Conservation (phyloP, 352 stramenopile species). For the Thraustochytrium sp. region DNA sequence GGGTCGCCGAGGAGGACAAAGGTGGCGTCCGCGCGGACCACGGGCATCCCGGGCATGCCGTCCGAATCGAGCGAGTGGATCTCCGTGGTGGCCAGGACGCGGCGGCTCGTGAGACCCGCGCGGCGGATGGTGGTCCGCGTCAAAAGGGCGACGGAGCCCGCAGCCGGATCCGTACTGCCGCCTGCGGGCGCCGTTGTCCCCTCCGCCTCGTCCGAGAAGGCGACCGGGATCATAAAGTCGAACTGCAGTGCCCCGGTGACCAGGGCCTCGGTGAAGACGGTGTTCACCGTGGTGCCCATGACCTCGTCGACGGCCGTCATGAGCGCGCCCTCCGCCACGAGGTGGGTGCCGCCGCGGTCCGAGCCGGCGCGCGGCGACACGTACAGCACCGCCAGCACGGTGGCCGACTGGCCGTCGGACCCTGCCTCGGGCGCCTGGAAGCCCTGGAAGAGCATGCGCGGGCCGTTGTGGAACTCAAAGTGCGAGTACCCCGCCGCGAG, state of each 20-base stretch:
- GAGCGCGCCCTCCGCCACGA: neutral
- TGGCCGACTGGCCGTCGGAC: neutral
- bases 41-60: too few relatives aligned
- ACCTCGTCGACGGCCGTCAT: slow-evolving; percentile 5
- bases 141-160: too few relatives aligned
- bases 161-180: too few relatives aligned
- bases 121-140: too few relatives aligned
- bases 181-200: too few relatives aligned
- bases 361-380: neutral
- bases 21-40: too few relatives aligned
- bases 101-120: too few relatives aligned
- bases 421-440: neutral
- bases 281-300: slow-evolving; percentile 34
- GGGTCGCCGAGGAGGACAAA: too few relatives aligned
- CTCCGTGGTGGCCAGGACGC: too few relatives aligned
- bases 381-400: neutral
- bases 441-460: neutral
- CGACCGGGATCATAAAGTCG: neutral
- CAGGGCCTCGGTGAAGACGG: neutral
- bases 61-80: too few relatives aligned
- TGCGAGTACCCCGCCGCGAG: slow-evolving; percentile 16
- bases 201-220: neutral
- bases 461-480: slow-evolving; percentile 16
- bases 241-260: neutral
- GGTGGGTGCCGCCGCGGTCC: neutral